A percentile compares a stretch with the other conserved stretches of the same genome.
Evolutionary conservation across 331 rosid genomes (phyloP).

Genomic region (Stylosanthes scabra): DNA sequence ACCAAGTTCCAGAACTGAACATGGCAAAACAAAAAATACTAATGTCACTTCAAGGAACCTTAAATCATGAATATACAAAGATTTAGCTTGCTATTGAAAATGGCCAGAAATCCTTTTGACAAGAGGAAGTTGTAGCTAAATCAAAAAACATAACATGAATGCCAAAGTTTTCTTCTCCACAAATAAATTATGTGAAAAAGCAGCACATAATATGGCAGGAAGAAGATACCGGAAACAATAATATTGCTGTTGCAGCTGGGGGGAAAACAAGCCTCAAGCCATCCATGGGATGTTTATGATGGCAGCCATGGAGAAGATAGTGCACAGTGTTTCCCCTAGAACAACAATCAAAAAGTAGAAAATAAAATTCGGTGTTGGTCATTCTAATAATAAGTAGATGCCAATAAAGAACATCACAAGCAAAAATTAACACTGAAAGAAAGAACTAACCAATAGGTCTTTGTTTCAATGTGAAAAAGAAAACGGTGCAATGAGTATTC

Average conservation of each 20-base stretch:
- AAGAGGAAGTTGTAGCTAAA: no score
- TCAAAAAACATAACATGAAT: background rate
- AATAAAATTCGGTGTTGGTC: constrained; percentile 17
- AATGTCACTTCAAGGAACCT: constrained; percentile 40
- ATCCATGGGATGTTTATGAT: constrained; percentile 99
- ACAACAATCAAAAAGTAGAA: constrained; percentile 28
- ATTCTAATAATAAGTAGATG: constrained; percentile 9
- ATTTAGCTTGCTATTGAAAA: background rate
- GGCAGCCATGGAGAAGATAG: constrained; percentile 98
- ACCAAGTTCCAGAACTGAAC: constrained; percentile 84
- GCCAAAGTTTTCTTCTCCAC: constrained; percentile 3
- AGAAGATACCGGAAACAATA: constrained; percentile 69
- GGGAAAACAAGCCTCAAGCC: constrained; percentile 96
- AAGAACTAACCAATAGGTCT: constrained; percentile 81
- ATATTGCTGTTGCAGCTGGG: constrained; percentile 86
- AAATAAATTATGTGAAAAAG: constrained; percentile 17
- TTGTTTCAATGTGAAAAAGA: constrained; percentile 90
- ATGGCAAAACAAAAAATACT: constrained; percentile 33
- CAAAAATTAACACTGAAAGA: constrained; percentile 33
- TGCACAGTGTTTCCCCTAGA: constrained; percentile 88
- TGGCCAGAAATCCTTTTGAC: background rate
- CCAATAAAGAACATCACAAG: constrained; percentile 12
- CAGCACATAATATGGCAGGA: constrained; percentile 21
- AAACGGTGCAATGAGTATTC: constrained; percentile 93
- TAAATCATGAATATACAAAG: constrained; percentile 9